phyloP scores from a whole-genome alignment of 2,329 filamentous ascomycete genomes.

The Venturia oleaginea region DNA sequence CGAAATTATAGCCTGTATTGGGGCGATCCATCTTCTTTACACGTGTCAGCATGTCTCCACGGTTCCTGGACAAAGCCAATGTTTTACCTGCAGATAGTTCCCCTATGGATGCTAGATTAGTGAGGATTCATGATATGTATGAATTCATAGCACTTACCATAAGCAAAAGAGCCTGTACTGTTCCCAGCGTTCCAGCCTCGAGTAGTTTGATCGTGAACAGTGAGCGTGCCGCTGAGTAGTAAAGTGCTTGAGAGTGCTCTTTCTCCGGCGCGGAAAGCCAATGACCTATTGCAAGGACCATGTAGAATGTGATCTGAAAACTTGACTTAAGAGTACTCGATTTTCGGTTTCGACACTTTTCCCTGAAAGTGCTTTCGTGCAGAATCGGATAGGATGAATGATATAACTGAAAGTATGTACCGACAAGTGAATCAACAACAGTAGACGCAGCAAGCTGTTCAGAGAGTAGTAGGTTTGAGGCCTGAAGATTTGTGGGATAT shows the following conservation, averaged over 20 bases:
- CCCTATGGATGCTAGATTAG: slow-evolving; percentile 18
- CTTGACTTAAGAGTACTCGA: slow-evolving; percentile 7
- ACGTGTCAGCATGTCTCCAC: neutral
- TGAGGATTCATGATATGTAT: neutral
- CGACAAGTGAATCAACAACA: slow-evolving; percentile 15
- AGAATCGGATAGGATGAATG: slow-evolving; percentile 17
- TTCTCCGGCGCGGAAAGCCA: slow-evolving; percentile 14
- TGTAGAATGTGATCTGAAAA: slow-evolving; percentile 16
- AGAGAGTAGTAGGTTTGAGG: neutral
- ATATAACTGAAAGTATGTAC: slow-evolving; percentile 17
- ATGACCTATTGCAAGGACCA: slow-evolving; percentile 17
- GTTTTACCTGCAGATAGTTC: slow-evolving; percentile 34
- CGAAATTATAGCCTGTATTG: slow-evolving; percentile 44
- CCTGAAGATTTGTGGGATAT: neutral
- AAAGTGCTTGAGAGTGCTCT: slow-evolving; percentile 14
- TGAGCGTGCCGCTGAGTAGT: slow-evolving; percentile 14
- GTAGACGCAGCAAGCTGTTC: slow-evolving; percentile 13
- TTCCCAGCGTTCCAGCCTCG: slow-evolving; percentile 15
- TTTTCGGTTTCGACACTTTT: slow-evolving; percentile 8
- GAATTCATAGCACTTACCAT: slow-evolving; percentile 8
- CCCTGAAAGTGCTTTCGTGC: slow-evolving; percentile 15
- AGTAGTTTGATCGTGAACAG: slow-evolving; percentile 7
- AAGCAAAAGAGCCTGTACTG: slow-evolving; percentile 17
- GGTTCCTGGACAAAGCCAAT: neutral
- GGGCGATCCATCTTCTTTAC: slow-evolving; percentile 40